Base-by-base conservation (phyloP, 257 asterid genomes). In the Nicotiana noctiflora region DNA sequence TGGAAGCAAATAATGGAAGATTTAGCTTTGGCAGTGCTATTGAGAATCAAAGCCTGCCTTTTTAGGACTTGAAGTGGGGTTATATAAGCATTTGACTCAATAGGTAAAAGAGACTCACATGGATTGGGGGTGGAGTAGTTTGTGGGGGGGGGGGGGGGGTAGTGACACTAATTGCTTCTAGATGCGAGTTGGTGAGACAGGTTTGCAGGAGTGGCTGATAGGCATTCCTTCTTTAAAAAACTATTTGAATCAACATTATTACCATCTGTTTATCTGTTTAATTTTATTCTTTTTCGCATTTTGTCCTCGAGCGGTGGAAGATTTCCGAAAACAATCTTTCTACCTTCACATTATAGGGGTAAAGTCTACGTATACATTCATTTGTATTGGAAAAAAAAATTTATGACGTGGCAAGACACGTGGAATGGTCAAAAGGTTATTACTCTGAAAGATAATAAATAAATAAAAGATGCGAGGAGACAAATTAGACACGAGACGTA, bases 101-200 rank as follows among this genome's bases (percentile, higher is more conserved):
- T 70, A 80, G 79, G 68, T 63, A 76, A 63, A 81, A 18, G 7
- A 44, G n/a, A 67, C 52, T 40, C 15, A 21, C 11, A 15, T 14
- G 13, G 21, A 29, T 7, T 4, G 34, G 18, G 78, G 34, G 62
- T 13, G 37, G n/a, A n/a, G n/a, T n/a, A n/a, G n/a, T n/a, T n/a
- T n/a, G n/a, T n/a, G n/a, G 34, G 18, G 78, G 34, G 62, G 13
- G 37, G 27, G 3, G 1, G 15, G 44, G 74, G 4, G 34, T 17
- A 56, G 84, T 46, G 79, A 64, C 63, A 44, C 77, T 81, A 82
- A 89, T 80, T 84, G 93, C 95, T 94, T 94, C 94, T 94, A 91
- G 97, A 94, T 86, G 97, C 81, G 97, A 90, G 97, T 94, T 92
- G 98, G 98, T 94, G 97, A 88, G 94, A 85, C 85, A 88, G 96